Base-by-base conservation (phyloP, 352 stramenopile species). In the Phytophthora kernoviae region DNA sequence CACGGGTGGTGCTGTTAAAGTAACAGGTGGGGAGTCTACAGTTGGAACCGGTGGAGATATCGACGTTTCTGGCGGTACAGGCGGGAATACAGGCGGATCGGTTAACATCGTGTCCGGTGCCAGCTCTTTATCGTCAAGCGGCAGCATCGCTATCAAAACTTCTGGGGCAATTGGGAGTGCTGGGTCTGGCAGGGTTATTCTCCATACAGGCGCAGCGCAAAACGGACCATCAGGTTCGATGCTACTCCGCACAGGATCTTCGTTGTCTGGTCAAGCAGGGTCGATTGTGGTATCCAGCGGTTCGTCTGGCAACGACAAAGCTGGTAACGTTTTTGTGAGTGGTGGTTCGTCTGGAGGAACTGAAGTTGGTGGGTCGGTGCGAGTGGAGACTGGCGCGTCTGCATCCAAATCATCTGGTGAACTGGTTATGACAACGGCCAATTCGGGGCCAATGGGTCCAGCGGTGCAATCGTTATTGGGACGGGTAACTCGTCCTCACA, bases 1-100 rank as follows among this genome's bases (percentile, higher is more conserved):
- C 15, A 76, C 62, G 22, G 91, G 88, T 46, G 93, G 93, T 20
- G 56, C 64, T 51, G 72, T 97, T 5, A 68, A 73, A 4, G 6
- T 97, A 24, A 61, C 62, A 4, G 91, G 83, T 22, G 93, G 91
- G 46, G 58, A 67, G 45, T 91, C 89, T 0, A 60, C 65, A 24
- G 69, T 75, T 36, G 88, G 85, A 17, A 83, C 65, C 20, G 90
- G 88, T 48, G 88, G 85, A 17, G 70, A 69, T 43, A 64, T 95
- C 40, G 65, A 67, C 34, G 8, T 94, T 5, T 21, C 11, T 54
- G 80, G 75, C 10, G 81, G 85, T 41, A 33, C 56, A 22, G 83
- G 73, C 36, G 70, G 39, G 27, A 69, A 37, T 33, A 87, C 70
- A 4, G 87, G 79, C 48, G 82, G 78, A 18, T 75, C 77, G n/a